These are phyloP conservation scores for Canna indica DNA, from an alignment of 176 grass and related monocot species.

Conservation along the genomic window DNA sequence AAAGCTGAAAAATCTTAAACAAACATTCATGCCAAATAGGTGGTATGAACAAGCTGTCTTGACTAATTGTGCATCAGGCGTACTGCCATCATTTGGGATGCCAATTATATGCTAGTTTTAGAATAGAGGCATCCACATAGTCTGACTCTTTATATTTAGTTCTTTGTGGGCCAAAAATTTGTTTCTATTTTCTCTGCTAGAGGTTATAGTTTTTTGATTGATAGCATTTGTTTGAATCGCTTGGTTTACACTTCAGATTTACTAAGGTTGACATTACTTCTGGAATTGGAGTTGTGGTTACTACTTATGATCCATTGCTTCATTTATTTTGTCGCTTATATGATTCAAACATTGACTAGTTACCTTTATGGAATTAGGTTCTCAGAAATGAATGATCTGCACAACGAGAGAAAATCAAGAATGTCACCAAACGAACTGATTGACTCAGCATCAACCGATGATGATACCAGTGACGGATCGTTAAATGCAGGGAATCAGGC, in stretches of 20 bases:
- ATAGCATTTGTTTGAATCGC: too few relatives aligned
- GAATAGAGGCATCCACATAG: too few relatives aligned
- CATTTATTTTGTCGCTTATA: background rate
- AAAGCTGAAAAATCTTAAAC: too few relatives aligned
- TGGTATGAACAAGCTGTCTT: too few relatives aligned
- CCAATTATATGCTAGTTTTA: background rate
- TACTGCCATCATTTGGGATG: background rate
- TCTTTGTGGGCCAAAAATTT: too few relatives aligned
- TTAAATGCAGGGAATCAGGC: background rate
- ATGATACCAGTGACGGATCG: background rate
- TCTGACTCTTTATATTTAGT: too few relatives aligned
- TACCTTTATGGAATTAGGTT: background rate
- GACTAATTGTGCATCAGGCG: too few relatives aligned
- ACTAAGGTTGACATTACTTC: background rate
- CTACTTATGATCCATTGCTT: background rate
- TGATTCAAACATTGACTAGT: background rate
- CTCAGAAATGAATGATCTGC: constrained; percentile 6
- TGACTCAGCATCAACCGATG: background rate
- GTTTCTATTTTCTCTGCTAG: too few relatives aligned
- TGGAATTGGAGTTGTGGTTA: background rate
- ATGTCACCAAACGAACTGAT: constrained; percentile 9
- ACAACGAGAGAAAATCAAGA: background rate
- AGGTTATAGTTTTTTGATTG: too few relatives aligned
- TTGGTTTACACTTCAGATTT: background rate
- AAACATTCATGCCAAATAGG: too few relatives aligned